A percentile compares a stretch with the other conserved stretches of the same genome.
phyloP scores from a whole-genome alignment of 2,329 filamentous ascomycete genomes.

The Sporothrix mexicana region DNA sequence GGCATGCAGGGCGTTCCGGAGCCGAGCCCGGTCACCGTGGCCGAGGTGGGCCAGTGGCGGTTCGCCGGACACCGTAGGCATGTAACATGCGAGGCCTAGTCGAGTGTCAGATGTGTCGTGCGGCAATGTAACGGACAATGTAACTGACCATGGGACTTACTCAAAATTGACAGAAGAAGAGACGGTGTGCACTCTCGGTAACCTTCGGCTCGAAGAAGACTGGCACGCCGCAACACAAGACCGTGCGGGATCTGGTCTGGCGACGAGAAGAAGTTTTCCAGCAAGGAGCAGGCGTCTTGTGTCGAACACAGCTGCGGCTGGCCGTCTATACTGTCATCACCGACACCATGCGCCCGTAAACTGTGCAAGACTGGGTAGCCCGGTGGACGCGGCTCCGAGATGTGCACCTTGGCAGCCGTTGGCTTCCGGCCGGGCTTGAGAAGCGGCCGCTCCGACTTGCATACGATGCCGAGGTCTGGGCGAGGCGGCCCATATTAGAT shows the following conservation, averaged over 20 bases:
- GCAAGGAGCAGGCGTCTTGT: not conserved
- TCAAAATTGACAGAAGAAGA: slow-evolving; percentile 2
- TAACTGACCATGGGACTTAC: too few relatives aligned
- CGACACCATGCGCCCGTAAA: not conserved
- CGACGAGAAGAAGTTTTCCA: slow-evolving; percentile 22
- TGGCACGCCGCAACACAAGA: not conserved
- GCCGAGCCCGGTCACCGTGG: slow-evolving; percentile 12
- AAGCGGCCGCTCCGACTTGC: slow-evolving; percentile 16
- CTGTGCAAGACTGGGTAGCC: not conserved
- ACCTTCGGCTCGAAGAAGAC: not conserved
- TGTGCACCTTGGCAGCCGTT: not conserved
- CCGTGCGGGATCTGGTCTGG: slow-evolving; percentile 24
- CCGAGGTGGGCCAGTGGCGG: not conserved
- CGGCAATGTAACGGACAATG: too few relatives aligned
- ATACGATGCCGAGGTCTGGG: slow-evolving; percentile 9
- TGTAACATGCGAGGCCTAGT: slow-evolving; percentile 23
- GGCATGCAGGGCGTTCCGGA: slow-evolving; percentile 5
- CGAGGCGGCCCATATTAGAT: not conserved
- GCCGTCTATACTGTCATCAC: not conserved
- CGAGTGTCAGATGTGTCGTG: too few relatives aligned
- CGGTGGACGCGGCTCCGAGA: not conserved
- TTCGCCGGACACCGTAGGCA: not conserved
- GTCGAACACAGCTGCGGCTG: not conserved
- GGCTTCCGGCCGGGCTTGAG: slow-evolving; percentile 24
- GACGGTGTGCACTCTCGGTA: slow-evolving; percentile 1